Percentiles rank a stretch among this genome's conserved stretches.
Conservation (phyloP, 2,329 filamentous ascomycete species). For the Pyrenophora tritici-repentis region DNA sequence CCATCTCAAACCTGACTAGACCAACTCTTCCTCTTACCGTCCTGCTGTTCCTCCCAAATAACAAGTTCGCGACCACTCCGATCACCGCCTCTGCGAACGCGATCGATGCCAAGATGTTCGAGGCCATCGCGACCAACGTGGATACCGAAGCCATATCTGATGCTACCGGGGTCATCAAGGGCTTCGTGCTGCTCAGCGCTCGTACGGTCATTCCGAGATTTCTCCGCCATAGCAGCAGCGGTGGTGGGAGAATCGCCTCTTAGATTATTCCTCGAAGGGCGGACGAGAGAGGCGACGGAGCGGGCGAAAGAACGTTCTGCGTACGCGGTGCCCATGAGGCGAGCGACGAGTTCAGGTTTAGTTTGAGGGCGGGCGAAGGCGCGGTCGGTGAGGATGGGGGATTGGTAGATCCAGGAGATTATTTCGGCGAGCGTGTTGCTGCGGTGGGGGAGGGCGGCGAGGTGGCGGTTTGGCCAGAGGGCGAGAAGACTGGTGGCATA, state of each 20-base stretch:
- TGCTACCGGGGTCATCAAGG: conserved; percentile 38
- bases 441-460: conserved; percentile 72
- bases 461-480: conserved; percentile 63
- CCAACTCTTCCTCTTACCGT: conserved; percentile 35
- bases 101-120: conserved; percentile 65
- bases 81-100: conserved; percentile 50
- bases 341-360: conserved; percentile 70
- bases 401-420: conserved; percentile 75
- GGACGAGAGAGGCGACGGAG: conserved; percentile 35
- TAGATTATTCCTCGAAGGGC: conserved; percentile 36
- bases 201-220: conserved; percentile 7
- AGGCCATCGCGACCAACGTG: conserved; percentile 63
- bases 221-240: conserved; percentile 23
- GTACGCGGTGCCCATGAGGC: conserved; percentile 65
- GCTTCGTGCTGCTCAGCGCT: conserved; percentile 36
- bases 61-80: conserved; percentile 42
- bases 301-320: conserved; percentile 48
- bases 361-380: conserved; percentile 71
- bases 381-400: conserved; percentile 71
- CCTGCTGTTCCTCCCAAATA: conserved; percentile 44
- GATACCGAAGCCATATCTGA: conserved; percentile 61
- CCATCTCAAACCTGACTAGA: conserved; percentile 12
- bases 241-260: conserved; percentile 29
- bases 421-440: conserved; percentile 76
- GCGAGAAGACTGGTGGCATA: conserved; percentile 67